Evolutionary conservation across 140 eudicot species (phyloP).

Genomic region (Eryngium alpinum): DNA sequence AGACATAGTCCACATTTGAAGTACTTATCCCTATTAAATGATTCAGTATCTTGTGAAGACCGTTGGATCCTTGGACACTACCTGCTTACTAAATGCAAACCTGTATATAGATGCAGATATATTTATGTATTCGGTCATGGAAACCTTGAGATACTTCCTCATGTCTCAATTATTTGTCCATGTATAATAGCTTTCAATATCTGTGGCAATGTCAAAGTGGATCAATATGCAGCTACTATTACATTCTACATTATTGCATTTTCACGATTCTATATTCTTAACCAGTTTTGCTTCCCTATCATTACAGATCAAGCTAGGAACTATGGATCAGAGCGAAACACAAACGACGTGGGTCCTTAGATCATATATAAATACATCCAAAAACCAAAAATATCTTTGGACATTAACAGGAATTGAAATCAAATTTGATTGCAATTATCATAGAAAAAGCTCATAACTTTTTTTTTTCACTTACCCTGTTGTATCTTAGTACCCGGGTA

Average conservation of each 20-base stretch:
- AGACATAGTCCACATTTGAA: slow-evolving; percentile 8
- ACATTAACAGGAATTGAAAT: neutral
- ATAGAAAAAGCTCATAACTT: neutral
- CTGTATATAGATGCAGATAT: slow-evolving; percentile 34
- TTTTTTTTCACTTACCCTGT: neutral
- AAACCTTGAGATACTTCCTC: slow-evolving; percentile 76
- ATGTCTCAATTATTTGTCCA: slow-evolving; percentile 56
- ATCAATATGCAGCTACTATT: slow-evolving; percentile 47
- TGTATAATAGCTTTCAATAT: slow-evolving; percentile 67
- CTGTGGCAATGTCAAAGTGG: slow-evolving; percentile 69
- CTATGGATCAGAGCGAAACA: slow-evolving; percentile 12
- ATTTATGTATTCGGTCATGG: slow-evolving; percentile 49
- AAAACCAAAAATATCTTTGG: slow-evolving; percentile 6
- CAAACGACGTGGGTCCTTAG: neutral
- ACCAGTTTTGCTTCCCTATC: neutral
- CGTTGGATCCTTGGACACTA: slow-evolving; percentile 76
- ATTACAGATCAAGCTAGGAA: slow-evolving; percentile 6
- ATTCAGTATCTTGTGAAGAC: slow-evolving; percentile 53
- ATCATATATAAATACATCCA: slow-evolving; percentile 8
- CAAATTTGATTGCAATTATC: neutral
- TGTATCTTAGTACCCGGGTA: neutral
- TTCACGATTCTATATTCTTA: neutral
- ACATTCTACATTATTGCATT: no score
- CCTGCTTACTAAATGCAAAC: slow-evolving; percentile 61
- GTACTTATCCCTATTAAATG: slow-evolving; percentile 15